phyloP scores from a whole-genome alignment of 1,284 basidiomycete genomes.

The Singerocomus rubriflavus region DNA sequence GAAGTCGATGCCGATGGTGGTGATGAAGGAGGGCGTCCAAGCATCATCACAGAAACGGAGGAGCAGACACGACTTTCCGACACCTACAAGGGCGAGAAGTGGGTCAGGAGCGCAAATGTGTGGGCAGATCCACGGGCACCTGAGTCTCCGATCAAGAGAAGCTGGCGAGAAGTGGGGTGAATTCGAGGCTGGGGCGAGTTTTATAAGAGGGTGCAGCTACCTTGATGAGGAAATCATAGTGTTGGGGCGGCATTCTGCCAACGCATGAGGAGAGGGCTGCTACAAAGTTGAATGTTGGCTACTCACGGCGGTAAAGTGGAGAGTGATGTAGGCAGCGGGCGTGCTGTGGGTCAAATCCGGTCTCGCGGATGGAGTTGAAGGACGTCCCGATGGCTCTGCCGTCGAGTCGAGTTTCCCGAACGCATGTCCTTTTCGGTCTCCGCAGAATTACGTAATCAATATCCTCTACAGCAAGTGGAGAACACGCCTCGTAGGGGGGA shows the following conservation, averaged over 20 bases:
- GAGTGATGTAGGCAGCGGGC: no score
- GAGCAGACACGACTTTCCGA: slow-evolving; percentile 98
- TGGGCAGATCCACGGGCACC: slow-evolving; percentile 45
- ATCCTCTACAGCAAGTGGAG: slow-evolving; percentile 1
- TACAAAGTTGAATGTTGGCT: no score
- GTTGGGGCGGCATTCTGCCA: slow-evolving; percentile 70
- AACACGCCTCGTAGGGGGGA: no score
- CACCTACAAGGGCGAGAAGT: slow-evolving; percentile 50
- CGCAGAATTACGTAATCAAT: no score
- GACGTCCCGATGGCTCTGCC: no score
- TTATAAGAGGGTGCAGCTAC: slow-evolving; percentile 34
- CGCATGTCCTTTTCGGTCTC: no score
- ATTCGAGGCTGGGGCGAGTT: not conserved
- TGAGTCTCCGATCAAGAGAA: slow-evolving; percentile 95
- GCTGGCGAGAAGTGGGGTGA: slow-evolving; percentile 42
- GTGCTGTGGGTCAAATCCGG: no score
- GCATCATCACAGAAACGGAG: slow-evolving; percentile 99
- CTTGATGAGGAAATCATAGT: slow-evolving; percentile 94
- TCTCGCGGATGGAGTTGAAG: no score
- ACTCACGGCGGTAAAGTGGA: no score
- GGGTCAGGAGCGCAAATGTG: not conserved
- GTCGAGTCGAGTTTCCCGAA: no score
- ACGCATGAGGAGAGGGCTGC: no score
- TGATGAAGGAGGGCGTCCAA: slow-evolving; percentile 99
- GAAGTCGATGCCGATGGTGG: slow-evolving; percentile 96